These are phyloP conservation scores for Sclerospora graminicola DNA, from an alignment of 352 stramenopile species.

Conservation along the genomic window DNA sequence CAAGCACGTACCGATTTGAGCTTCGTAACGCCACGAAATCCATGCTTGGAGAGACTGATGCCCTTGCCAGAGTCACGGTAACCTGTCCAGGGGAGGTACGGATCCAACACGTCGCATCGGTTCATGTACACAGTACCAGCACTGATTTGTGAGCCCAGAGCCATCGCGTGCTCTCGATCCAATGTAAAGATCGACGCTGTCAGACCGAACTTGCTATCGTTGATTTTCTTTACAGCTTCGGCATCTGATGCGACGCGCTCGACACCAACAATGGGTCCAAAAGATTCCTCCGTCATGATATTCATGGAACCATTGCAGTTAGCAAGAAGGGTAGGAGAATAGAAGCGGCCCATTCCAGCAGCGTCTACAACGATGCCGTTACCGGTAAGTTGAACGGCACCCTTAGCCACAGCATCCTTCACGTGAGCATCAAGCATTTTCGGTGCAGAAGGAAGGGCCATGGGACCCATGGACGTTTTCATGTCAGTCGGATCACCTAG, in stretches of 20 bases:
- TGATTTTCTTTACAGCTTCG: constrained; percentile 69
- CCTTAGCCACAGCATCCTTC: constrained; percentile 64
- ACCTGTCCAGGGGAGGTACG: constrained; percentile 75
- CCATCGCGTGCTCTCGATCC: constrained; percentile 42
- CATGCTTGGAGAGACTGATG: constrained; percentile 71
- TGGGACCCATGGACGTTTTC: constrained; percentile 55
- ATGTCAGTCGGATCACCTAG: constrained; percentile 54
- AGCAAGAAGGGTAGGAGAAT: constrained; percentile 61
- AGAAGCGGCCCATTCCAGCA: constrained; percentile 59
- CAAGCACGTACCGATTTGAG: constrained; percentile 55
- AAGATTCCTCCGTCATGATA: constrained; percentile 79
- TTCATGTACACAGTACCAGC: constrained; percentile 82
- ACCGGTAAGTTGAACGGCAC: constrained; percentile 41
- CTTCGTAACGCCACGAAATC: constrained; percentile 67
- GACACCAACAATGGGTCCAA: constrained; percentile 73
- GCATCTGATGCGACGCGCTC: constrained; percentile 58
- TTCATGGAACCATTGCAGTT: constrained; percentile 58
- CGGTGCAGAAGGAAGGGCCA: constrained; percentile 45
- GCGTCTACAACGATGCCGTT: constrained; percentile 32
- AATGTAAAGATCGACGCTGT: constrained; percentile 67
- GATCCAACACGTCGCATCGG: constrained; percentile 72
- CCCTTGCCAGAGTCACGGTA: constrained; percentile 74
- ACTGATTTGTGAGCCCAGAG: constrained; percentile 45
- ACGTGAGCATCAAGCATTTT: constrained; percentile 45
- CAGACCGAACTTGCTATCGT: constrained; percentile 73